phyloP scores from a whole-genome alignment of 306 rosid genomes.

The Trifolium subterraneum region DNA sequence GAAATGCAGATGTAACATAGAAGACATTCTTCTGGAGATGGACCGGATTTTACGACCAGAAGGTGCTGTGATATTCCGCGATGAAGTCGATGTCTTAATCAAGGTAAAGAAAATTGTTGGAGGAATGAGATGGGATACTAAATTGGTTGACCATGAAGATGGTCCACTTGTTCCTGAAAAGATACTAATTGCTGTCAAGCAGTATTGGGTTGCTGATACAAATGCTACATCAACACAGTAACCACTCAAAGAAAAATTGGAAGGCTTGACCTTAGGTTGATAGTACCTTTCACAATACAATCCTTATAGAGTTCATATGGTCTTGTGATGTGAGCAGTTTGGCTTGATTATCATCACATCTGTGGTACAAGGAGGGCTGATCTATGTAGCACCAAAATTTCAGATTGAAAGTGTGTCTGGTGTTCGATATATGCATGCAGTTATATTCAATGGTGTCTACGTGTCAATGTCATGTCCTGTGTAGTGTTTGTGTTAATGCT shows the following conservation, averaged over 20 bases:
- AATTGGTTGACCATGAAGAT: slow-evolving; percentile 95
- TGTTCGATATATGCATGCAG: not conserved
- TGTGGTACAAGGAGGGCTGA: not conserved
- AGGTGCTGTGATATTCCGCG: slow-evolving; percentile 91
- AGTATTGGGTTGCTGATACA: slow-evolving; percentile 81
- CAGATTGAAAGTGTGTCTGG: not conserved
- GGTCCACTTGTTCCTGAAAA: slow-evolving; percentile 95
- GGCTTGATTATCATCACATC: slow-evolving; percentile 35
- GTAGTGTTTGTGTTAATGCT: not conserved
- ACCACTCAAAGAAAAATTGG: slow-evolving; percentile 27
- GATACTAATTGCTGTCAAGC: slow-evolving; percentile 89
- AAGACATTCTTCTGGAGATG: slow-evolving; percentile 96
- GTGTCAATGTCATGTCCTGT: not conserved
- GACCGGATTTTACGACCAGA: slow-evolving; percentile 91
- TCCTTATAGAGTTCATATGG: slow-evolving; percentile 40
- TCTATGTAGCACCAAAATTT: not conserved
- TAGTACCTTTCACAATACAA: slow-evolving; percentile 34
- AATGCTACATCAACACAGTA: slow-evolving; percentile 70
- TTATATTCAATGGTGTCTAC: not conserved
- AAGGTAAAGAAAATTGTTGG: slow-evolving; percentile 78
- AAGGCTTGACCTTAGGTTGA: slow-evolving; percentile 36
- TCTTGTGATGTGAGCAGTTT: slow-evolving; percentile 47
- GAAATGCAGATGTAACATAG: slow-evolving; percentile 71
- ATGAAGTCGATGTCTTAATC: slow-evolving; percentile 71
- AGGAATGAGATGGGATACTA: slow-evolving; percentile 93